These are phyloP conservation scores for Hypoxylon sp. DNA, from an alignment of 2,329 filamentous ascomycete species.

Conservation along the genomic window DNA sequence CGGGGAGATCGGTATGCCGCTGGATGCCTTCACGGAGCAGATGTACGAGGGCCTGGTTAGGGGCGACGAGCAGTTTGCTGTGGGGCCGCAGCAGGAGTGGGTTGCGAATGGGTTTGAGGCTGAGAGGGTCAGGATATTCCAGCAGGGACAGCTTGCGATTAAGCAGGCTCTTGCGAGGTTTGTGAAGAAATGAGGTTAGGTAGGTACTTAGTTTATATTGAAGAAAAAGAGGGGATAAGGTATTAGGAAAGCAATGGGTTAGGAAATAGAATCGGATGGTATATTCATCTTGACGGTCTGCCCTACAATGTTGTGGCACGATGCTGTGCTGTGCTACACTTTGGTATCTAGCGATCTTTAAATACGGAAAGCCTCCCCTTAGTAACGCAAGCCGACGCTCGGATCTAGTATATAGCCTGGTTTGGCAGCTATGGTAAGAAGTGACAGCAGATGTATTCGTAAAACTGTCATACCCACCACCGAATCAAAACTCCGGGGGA, in stretches of 20 bases:
- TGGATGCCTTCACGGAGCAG: slow-evolving; percentile 60
- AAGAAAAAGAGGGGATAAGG: no score
- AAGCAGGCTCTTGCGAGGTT: slow-evolving; percentile 43
- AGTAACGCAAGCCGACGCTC: slow-evolving; percentile 18
- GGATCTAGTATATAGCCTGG: slow-evolving; percentile 8
- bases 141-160: slow-evolving; percentile 42
- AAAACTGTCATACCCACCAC: neutral
- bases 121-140: slow-evolving; percentile 49
- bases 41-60: slow-evolving; percentile 57
- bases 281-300: neutral
- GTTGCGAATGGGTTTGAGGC: slow-evolving; percentile 50
- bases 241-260: neutral
- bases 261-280: neutral
- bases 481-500: slow-evolving; percentile 37
- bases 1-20: slow-evolving; percentile 63
- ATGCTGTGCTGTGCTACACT: slow-evolving; percentile 12
- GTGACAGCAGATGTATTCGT: neutral
- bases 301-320: neutral
- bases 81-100: slow-evolving; percentile 52
- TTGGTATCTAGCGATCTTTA: neutral
- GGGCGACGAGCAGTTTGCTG: slow-evolving; percentile 59
- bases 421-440: neutral
- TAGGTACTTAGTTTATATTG: no score
- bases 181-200: no score
- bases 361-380: neutral